Conservation (phyloP, 441 rosid species). For the Eutrema salsugineum region DNA sequence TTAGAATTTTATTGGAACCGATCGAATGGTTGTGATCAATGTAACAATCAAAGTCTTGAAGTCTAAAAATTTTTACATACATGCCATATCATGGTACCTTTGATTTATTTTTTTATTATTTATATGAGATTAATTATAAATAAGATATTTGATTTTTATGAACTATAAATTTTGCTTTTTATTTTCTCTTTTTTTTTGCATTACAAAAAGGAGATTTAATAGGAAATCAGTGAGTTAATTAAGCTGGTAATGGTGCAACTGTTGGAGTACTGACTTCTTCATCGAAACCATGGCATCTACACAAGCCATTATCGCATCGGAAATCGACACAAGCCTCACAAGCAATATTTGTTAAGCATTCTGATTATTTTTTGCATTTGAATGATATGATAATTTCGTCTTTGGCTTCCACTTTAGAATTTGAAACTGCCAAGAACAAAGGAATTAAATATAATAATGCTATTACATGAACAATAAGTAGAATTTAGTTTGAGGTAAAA, state of each 20-base stretch:
- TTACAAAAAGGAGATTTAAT: not conserved
- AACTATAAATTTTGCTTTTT: not conserved
- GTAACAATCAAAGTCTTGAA: no score
- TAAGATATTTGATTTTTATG: not conserved
- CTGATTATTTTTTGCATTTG: not conserved
- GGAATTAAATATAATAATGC: no score
- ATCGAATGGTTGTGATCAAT: no score
- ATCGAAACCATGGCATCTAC: constrained; percentile 20
- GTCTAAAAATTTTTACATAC: no score
- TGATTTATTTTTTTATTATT: no score
- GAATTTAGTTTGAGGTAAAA: not conserved
- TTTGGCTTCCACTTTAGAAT: not conserved
- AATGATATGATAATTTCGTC: not conserved
- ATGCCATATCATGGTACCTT: no score
- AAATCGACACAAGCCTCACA: constrained; percentile 15
- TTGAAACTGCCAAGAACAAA: constrained; percentile 3
- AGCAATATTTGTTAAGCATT: constrained; percentile 12
- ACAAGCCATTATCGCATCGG: constrained; percentile 3
- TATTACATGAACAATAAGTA: not conserved
- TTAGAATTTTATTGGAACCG: no score
- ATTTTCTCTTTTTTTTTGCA: not conserved
- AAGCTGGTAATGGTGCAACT: not conserved
- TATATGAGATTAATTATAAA: no score
- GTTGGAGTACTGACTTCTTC: not conserved
- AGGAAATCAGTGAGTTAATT: not conserved